These are phyloP conservation scores for Globisporangium acanthophoron DNA, from an alignment of 352 stramenopile genomes.

Conservation along the genomic window DNA sequence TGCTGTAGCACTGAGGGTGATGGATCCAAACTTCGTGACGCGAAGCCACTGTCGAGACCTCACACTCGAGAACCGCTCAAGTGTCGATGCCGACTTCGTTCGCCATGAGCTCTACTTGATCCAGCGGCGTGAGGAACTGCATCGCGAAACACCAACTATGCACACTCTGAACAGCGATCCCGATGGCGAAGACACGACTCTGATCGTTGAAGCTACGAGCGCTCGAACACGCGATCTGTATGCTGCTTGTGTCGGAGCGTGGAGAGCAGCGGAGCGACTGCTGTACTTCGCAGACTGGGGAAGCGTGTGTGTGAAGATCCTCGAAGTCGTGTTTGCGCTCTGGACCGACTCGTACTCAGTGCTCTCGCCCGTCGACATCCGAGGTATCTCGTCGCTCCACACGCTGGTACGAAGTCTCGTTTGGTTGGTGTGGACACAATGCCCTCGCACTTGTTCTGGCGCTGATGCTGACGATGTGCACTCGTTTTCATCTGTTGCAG, in stretches of 20 bases:
- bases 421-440: background rate
- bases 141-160: background rate
- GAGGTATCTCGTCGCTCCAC: slow-evolving; percentile 38
- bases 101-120: background rate
- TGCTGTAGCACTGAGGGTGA: background rate
- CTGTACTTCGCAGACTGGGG: slow-evolving; percentile 15
- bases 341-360: slow-evolving; percentile 61
- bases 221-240: background rate
- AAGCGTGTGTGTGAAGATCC: slow-evolving; percentile 21
- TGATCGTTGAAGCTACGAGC: background rate
- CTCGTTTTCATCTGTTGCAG: background rate
- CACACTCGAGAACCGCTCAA: background rate
- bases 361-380: slow-evolving; percentile 49
- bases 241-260: background rate
- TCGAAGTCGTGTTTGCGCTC: slow-evolving; percentile 32
- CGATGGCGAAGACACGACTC: background rate
- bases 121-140: slow-evolving; percentile 1
- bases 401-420: slow-evolving; percentile 16
- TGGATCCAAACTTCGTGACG: background rate
- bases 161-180: background rate
- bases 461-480: background rate
- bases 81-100: background rate
- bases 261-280: background rate
- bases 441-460: background rate
- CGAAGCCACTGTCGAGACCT: background rate